phyloP scores from a whole-genome alignment of 2,329 filamentous ascomycete genomes.

The Drechslerella stenobrocha region DNA sequence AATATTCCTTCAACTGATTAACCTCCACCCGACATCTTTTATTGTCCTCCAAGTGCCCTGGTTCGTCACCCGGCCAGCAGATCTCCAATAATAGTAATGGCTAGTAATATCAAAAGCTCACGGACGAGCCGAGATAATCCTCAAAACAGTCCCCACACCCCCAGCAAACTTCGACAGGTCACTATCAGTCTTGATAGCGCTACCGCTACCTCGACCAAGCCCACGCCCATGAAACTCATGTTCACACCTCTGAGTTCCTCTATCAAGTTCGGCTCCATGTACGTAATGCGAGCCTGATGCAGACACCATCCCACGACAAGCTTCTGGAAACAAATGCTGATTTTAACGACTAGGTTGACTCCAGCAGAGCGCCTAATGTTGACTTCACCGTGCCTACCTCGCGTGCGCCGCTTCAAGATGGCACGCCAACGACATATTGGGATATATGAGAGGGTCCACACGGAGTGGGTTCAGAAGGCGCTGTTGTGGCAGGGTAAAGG shows the following conservation, averaged over 20 bases:
- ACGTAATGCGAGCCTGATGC: no score
- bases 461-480: conserved; percentile 33
- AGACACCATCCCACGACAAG: no score
- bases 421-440: neutral
- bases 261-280: no score
- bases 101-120: no score
- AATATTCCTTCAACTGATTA: no score
- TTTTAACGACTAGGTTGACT: neutral
- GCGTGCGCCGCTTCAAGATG: conserved; percentile 6
- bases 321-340: no score
- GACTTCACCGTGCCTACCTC: conserved; percentile 4
- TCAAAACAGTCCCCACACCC: neutral
- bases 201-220: no score
- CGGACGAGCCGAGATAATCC: neutral
- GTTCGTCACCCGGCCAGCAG: no score
- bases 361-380: neutral
- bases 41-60: no score
- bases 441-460: conserved; percentile 33
- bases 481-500: conserved; percentile 21
- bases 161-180: neutral
- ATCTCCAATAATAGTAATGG: no score
- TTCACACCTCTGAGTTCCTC: no score
- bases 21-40: no score
- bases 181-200: neutral
- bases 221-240: neutral